A percentile compares a stretch with the other conserved stretches of the same genome.
phyloP scores from a whole-genome alignment of 352 stramenopile genomes.

The Lagenidium sp. region DNA sequence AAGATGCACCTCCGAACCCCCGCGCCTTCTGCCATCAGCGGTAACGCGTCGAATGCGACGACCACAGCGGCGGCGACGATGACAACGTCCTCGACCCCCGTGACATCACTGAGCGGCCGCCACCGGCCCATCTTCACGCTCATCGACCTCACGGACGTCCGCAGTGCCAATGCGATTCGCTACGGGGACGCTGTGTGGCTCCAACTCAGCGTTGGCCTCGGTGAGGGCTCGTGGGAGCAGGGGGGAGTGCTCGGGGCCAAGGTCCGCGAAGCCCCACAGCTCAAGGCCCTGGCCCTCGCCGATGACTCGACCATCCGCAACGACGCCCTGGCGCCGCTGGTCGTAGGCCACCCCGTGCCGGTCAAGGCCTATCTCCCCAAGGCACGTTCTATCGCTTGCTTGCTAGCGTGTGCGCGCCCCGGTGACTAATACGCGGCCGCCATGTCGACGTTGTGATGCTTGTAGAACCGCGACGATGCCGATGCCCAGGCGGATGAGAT shows the following conservation, averaged over 20 bases:
- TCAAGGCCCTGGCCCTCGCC: constrained; percentile 45
- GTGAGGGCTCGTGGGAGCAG: constrained; percentile 63
- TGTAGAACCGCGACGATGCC: constrained; percentile 51
- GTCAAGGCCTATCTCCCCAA: constrained; percentile 66
- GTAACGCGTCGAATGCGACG: constrained; percentile 1
- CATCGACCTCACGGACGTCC: constrained; percentile 49
- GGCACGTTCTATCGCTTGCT: constrained; percentile 14
- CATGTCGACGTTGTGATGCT: too few relatives aligned
- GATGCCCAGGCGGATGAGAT: constrained; percentile 74
- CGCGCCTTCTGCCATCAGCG: too few relatives aligned
- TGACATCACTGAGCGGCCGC: constrained; percentile 37
- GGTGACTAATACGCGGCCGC: too few relatives aligned
- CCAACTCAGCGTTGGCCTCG: constrained; percentile 54
- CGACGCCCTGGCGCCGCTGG: constrained; percentile 24
- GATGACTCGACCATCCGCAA: constrained; percentile 40
- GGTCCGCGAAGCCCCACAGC: constrained; percentile 59
- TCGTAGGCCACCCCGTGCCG: constrained; percentile 50
- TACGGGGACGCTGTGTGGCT: constrained; percentile 76
- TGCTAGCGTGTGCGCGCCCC: background rate
- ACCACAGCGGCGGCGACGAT: too few relatives aligned
- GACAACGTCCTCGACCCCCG: too few relatives aligned
- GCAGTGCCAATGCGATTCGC: constrained; percentile 53
- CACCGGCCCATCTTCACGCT: constrained; percentile 65
- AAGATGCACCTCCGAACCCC: constrained; percentile 34
- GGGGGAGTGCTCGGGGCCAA: constrained; percentile 65